Evolutionary conservation across 108 stramenopile genomes (phyloP).

Genomic region (Licmophora abbreviata): DNA sequence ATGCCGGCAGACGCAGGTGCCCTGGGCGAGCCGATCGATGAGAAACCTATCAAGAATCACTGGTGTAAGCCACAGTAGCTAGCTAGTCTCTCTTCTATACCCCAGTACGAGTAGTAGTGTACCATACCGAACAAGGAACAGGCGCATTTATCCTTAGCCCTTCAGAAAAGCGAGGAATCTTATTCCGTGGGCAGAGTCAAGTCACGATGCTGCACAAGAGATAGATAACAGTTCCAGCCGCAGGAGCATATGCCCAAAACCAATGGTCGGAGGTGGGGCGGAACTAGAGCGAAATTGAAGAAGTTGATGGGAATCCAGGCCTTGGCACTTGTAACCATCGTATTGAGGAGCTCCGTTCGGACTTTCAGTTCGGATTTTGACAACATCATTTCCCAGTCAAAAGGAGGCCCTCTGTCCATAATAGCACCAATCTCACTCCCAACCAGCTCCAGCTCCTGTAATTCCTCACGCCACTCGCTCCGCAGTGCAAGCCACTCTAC

Average conservation of each 20-base stretch:
- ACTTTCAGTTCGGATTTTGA: constrained; percentile 11
- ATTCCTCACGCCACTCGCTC: background rate
- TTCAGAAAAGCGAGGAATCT: no score
- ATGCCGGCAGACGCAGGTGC: background rate
- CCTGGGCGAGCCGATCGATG: no score
- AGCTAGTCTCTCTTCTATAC: no score
- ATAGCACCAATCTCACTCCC: background rate
- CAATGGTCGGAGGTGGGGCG: constrained; percentile 22
- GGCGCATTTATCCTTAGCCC: no score
- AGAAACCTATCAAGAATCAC: no score
- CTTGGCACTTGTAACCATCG: constrained; percentile 15
- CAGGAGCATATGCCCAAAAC: constrained; percentile 20
- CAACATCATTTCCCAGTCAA: constrained; percentile 11
- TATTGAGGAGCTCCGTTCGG: constrained; percentile 20
- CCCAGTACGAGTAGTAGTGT: no score
- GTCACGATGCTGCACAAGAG: constrained; percentile 26
- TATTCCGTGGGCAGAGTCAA: no score
- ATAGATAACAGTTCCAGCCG: constrained; percentile 44
- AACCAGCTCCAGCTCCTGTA: no score
- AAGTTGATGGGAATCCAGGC: constrained; percentile 34
- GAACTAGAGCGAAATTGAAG: constrained; percentile 22
- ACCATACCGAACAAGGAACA: no score
- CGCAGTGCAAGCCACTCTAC: constrained; percentile 11
- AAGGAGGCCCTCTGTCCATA: background rate
- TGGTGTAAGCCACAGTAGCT: no score